Conservation (phyloP, 805 yeast species). For the Nakazawaea peltata region DNA sequence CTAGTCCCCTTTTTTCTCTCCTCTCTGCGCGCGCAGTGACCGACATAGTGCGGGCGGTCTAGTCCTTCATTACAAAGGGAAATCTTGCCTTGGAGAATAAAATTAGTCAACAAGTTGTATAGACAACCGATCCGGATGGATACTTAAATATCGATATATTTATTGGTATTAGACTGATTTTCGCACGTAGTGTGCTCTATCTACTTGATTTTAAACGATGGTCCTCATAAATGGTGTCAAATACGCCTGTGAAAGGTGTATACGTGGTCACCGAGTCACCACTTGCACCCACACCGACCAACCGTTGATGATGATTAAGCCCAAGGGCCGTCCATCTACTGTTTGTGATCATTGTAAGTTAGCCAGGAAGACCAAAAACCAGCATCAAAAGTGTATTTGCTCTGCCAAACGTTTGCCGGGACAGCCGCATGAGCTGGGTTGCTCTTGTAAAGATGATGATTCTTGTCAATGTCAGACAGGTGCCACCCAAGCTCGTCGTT, state of each 20-base stretch:
- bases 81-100: too few relatives aligned
- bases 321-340: slow-evolving; percentile 92
- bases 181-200: too few relatives aligned
- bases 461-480: slow-evolving; percentile 22
- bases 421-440: slow-evolving; percentile 14
- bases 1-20: too few relatives aligned
- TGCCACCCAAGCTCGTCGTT: neutral
- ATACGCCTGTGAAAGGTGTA: slow-evolving; percentile 93
- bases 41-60: too few relatives aligned
- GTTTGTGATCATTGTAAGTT: slow-evolving; percentile 86
- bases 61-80: too few relatives aligned
- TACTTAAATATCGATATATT: too few relatives aligned
- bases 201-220: too few relatives aligned
- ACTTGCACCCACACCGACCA: slow-evolving; percentile 90
- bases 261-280: slow-evolving; percentile 93
- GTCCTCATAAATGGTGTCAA: slow-evolving; percentile 88
- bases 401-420: slow-evolving; percentile 37
- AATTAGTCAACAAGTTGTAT: too few relatives aligned
- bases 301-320: slow-evolving; percentile 87
- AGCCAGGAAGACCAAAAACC: slow-evolving; percentile 55
- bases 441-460: slow-evolving; percentile 24
- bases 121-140: too few relatives aligned
- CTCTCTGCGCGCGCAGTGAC: too few relatives aligned
- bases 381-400: slow-evolving; percentile 68
- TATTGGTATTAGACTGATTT: too few relatives aligned